Conservation (phyloP, 1,284 basidiomycete genomes). For the Polyporus tsugae region DNA sequence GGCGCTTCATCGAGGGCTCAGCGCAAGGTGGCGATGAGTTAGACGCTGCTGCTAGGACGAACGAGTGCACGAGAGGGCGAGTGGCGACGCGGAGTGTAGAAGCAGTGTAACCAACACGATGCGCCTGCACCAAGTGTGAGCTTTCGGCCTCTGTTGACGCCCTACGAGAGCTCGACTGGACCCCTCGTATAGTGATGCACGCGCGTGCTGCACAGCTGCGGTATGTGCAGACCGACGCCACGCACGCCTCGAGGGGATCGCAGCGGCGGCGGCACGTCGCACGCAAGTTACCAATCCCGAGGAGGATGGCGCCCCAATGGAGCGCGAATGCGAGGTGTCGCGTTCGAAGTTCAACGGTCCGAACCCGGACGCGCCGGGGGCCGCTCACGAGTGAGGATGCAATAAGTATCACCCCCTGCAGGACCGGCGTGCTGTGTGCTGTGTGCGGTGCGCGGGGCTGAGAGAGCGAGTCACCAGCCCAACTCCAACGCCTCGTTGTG, state of each 20-base stretch:
- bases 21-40: constrained; percentile 10
- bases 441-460: no score
- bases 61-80: constrained; percentile 12
- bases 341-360: not conserved
- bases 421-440: not conserved
- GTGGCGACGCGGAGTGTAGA: constrained; percentile 12
- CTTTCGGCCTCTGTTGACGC: not conserved
- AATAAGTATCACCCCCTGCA: no score
- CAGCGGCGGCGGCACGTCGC: not conserved
- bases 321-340: not conserved
- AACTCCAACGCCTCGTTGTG: constrained; percentile 7
- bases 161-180: not conserved
- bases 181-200: not conserved
- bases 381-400: not conserved
- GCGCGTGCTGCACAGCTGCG: not conserved
- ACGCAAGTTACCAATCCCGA: not conserved
- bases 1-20: not conserved
- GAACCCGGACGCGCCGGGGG: constrained; percentile 1
- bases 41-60: constrained; percentile 23
- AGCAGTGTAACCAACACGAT: constrained; percentile 2
- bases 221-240: constrained; percentile 4
- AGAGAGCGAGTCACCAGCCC: constrained; percentile 2
- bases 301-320: not conserved
- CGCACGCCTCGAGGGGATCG: constrained; percentile 6
- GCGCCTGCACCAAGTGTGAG: not conserved